These are phyloP conservation scores for Cystoisospora suis DNA, from an alignment of 169 alveolate genomes.

Conservation along the genomic window DNA sequence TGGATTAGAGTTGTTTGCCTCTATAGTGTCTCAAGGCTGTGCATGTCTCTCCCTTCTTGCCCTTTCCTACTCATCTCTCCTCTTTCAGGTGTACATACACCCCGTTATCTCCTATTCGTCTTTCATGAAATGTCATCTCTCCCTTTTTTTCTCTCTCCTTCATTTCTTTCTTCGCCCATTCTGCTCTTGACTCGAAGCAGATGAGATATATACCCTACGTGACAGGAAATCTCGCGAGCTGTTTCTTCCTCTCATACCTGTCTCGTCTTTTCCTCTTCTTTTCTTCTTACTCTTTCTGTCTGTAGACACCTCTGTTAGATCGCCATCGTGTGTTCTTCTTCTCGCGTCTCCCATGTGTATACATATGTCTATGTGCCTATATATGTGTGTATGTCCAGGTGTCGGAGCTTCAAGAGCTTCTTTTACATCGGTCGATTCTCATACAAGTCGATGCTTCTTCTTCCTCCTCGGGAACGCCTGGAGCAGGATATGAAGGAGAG, in stretches of 20 bases:
- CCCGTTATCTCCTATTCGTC: not conserved
- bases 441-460: conserved; percentile 48
- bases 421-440: conserved; percentile 63
- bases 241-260: no score
- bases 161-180: no score
- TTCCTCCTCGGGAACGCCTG: conserved; percentile 31
- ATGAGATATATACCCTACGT: no score
- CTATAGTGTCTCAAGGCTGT: no score
- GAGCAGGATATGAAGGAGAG: conserved; percentile 6
- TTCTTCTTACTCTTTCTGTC: not conserved
- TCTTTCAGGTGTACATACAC: not conserved
- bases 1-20: no score
- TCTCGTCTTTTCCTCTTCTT: not conserved
- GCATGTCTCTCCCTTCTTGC: no score
- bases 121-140: not conserved
- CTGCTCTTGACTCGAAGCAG: no score
- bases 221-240: no score
- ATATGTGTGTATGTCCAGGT: no score
- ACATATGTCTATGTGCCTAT: not conserved
- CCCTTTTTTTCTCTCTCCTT: not conserved
- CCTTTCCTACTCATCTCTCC: not conserved
- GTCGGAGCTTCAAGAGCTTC: conserved; percentile 55
- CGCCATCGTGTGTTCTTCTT: not conserved
- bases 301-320: not conserved
- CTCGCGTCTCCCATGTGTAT: not conserved